A percentile compares a stretch with the other conserved stretches of the same genome.
Evolutionary conservation across 2,329 filamentous ascomycete species (phyloP).

Genomic region (Cryphonectria japonica): DNA sequence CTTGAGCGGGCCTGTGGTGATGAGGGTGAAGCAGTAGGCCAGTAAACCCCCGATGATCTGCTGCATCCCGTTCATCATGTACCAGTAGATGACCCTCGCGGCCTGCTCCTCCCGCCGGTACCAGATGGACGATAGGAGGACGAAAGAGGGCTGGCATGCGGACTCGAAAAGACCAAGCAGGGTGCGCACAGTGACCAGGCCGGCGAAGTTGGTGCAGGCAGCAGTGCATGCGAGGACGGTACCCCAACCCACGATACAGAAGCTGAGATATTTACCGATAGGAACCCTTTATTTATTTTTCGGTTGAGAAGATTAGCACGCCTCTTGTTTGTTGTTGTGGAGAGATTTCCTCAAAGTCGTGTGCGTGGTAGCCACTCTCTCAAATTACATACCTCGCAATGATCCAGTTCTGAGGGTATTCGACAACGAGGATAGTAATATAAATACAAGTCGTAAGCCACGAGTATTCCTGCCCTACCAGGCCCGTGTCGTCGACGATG

Average conservation of each 20-base stretch:
- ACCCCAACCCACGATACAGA: slow-evolving; percentile 69
- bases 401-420: slow-evolving; percentile 69
- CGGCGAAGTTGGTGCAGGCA: slow-evolving; percentile 61
- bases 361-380: background rate
- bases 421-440: slow-evolving; percentile 70
- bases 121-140: slow-evolving; percentile 71
- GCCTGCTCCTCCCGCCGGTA: slow-evolving; percentile 72
- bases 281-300: slow-evolving; percentile 52
- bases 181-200: slow-evolving; percentile 63
- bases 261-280: slow-evolving; percentile 67
- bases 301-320: background rate
- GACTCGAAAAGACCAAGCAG: slow-evolving; percentile 74
- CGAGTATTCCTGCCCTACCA: slow-evolving; percentile 59
- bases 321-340: too few relatives aligned
- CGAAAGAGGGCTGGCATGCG: slow-evolving; percentile 69
- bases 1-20: slow-evolving; percentile 55
- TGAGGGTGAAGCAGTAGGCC: slow-evolving; percentile 65
- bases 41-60: slow-evolving; percentile 74
- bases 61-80: slow-evolving; percentile 77
- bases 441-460: slow-evolving; percentile 79
- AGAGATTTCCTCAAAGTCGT: too few relatives aligned
- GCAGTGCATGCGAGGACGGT: slow-evolving; percentile 63
- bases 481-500: slow-evolving; percentile 53
- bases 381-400: slow-evolving; percentile 36
- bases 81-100: slow-evolving; percentile 70